Conservation (phyloP, 2,329 filamentous ascomycete genomes). For the Didymella lethalis region DNA sequence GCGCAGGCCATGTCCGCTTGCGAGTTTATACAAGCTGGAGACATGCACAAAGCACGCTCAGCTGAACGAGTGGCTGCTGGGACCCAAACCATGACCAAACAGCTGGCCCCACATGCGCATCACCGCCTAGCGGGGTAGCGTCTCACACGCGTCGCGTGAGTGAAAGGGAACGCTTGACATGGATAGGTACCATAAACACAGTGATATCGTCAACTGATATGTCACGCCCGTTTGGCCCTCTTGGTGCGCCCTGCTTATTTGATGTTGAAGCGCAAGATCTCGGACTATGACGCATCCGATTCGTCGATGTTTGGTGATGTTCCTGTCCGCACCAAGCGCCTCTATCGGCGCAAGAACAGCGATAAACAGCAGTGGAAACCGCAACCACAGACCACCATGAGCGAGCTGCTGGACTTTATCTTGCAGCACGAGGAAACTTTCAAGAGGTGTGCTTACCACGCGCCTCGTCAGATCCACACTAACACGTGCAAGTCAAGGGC, state of each 20-base stretch:
- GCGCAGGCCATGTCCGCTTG: background rate
- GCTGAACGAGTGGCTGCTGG: background rate
- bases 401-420: constrained; percentile 71
- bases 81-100: constrained; percentile 4
- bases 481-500: constrained; percentile 62
- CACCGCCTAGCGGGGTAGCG: constrained; percentile 21
- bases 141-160: constrained; percentile 23
- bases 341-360: constrained; percentile 32
- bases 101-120: constrained; percentile 18
- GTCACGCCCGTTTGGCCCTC: constrained; percentile 5
- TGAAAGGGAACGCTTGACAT: constrained; percentile 11
- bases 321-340: constrained; percentile 33
- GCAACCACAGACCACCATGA: constrained; percentile 57
- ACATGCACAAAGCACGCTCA: background rate
- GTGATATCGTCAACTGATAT: constrained; percentile 12
- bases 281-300: constrained; percentile 25
- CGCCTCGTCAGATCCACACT: constrained; percentile 7
- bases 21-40: background rate
- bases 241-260: constrained; percentile 15
- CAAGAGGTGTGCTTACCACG: constrained; percentile 48
- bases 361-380: constrained; percentile 30
- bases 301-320: constrained; percentile 33
- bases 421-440: constrained; percentile 59
- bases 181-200: constrained; percentile 11
- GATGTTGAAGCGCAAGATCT: constrained; percentile 40